A percentile compares a stretch with the other conserved stretches of the same genome.
Evolutionary conservation across 2,329 filamentous ascomycete species (phyloP).

Genomic region (Nemania sp.): DNA sequence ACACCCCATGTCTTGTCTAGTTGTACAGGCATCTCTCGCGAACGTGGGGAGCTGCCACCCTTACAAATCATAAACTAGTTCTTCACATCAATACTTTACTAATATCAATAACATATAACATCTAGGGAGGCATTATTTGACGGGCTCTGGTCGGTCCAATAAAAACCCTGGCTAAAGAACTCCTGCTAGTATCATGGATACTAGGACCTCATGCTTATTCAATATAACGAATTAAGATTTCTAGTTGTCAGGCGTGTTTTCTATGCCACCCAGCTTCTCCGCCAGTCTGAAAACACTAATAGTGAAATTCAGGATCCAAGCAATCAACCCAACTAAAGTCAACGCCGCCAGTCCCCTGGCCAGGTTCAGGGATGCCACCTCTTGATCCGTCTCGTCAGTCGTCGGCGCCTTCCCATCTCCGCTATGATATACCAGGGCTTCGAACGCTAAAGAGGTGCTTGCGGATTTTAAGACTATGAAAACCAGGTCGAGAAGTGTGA

Average conservation of each 20-base stretch:
- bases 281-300: slow-evolving; percentile 78
- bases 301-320: slow-evolving; percentile 89
- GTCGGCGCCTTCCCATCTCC: slow-evolving; percentile 39
- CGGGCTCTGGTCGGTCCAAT: no score
- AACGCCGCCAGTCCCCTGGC: slow-evolving; percentile 74
- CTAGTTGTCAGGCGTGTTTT: slow-evolving; percentile 47
- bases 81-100: no score
- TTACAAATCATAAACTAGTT: no score
- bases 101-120: no score
- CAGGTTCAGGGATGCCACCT: slow-evolving; percentile 61
- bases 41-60: no score
- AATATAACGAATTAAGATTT: slow-evolving; percentile 11
- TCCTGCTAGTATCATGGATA: no score
- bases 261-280: slow-evolving; percentile 59
- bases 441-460: slow-evolving; percentile 87
- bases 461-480: slow-evolving; percentile 98
- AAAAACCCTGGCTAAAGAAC: no score
- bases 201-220: slow-evolving; percentile 6
- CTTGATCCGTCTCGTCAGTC: slow-evolving; percentile 43
- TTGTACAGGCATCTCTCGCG: no score
- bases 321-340: slow-evolving; percentile 77
- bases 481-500: slow-evolving; percentile 89
- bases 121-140: no score
- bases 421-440: slow-evolving; percentile 68
- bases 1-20: no score